Percentiles rank a stretch among this genome's conserved stretches.
These are phyloP conservation scores for Nakaseomyces nivariensis DNA, from an alignment of 1,139 yeast genomes.

Conservation along the genomic window DNA sequence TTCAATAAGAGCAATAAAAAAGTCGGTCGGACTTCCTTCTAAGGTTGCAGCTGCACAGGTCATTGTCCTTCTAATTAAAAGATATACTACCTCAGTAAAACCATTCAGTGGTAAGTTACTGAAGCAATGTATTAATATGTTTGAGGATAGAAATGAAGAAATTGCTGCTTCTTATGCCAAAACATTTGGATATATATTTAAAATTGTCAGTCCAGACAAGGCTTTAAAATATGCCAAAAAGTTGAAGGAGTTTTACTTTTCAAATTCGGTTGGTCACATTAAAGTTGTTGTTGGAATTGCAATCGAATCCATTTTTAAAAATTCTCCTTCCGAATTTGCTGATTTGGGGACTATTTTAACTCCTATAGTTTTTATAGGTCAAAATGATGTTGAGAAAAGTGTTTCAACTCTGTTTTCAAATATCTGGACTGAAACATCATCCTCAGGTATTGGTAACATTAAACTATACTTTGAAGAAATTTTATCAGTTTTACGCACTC, in stretches of 20 bases:
- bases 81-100: slow-evolving; percentile 43
- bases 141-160: slow-evolving; percentile 62
- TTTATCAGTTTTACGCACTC: slow-evolving; percentile 37
- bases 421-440: slow-evolving; percentile 67
- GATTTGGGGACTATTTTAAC: slow-evolving; percentile 54
- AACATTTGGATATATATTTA: slow-evolving; percentile 70
- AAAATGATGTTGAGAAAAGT: slow-evolving; percentile 48
- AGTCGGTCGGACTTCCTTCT: slow-evolving; percentile 82
- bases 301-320: slow-evolving; percentile 56
- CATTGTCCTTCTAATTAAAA: slow-evolving; percentile 51
- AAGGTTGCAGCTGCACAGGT: slow-evolving; percentile 82
- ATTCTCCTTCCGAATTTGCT: slow-evolving; percentile 62
- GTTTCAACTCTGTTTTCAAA: slow-evolving; percentile 44
- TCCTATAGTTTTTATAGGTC: slow-evolving; percentile 74
- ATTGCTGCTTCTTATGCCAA: slow-evolving; percentile 69
- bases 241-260: slow-evolving; percentile 52
- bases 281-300: slow-evolving; percentile 52
- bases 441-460: slow-evolving; percentile 64
- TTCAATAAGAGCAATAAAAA: slow-evolving; percentile 41
- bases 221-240: slow-evolving; percentile 46
- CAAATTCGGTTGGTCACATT: slow-evolving; percentile 38
- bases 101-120: slow-evolving; percentile 59
- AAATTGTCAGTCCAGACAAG: slow-evolving; percentile 47
- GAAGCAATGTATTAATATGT: slow-evolving; percentile 46
- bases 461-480: slow-evolving; percentile 69